Base-by-base conservation (phyloP, 148 eudicot genomes). In the Diospyros kaki region DNA sequence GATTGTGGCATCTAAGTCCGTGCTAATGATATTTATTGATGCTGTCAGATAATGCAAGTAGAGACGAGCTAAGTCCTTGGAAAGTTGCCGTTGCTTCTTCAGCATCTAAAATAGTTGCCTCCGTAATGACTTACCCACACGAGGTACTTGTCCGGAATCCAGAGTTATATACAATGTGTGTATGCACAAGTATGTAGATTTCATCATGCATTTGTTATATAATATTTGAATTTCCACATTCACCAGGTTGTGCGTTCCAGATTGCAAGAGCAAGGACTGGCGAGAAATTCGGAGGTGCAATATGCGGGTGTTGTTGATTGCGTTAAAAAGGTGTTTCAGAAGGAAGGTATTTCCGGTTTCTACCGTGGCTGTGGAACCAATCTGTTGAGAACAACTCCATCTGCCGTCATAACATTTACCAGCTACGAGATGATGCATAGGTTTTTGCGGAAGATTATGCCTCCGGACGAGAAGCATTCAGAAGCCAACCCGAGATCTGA, bases 291-390 rank as follows among this genome's bases (percentile, higher is more conserved):
- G 0, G 75, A 84, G 71, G 71, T 80, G 46, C 93, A 80, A 40
- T 94, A 94, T 76, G 67, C 68, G 0, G 98, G 97, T 58, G 97
- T 88, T 9, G 58, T 83, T 74, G 98, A 94, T 84, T 94, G 98
- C 65, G 69, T 89, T 18, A 81, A 75, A 61, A 68, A 69, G 63
- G 60, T 81, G 64, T 72, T 84, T 56, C 58, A 64, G 62, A 75
- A 80, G 71, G 92, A 94, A 79, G 97, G 98, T 42, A 28, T 90
- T 63, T 64, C 81, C 9, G 98, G 97, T 18, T 92, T 94, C 76
- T 94, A 94, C 70, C 88, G 98, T 6, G 98, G 98, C 9, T 94
- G 98, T 86, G 98, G 86, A 15, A 94, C 98, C 41, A 94, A 94
- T 78, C 85, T 94, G 64, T 53, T 94, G 58, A 84, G 98, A 80